Evolutionary conservation across 2,329 filamentous ascomycete species (phyloP), one percentile per base, ranked within the genome.

Genomic region (Chalaropsis thielavioides): DNA sequence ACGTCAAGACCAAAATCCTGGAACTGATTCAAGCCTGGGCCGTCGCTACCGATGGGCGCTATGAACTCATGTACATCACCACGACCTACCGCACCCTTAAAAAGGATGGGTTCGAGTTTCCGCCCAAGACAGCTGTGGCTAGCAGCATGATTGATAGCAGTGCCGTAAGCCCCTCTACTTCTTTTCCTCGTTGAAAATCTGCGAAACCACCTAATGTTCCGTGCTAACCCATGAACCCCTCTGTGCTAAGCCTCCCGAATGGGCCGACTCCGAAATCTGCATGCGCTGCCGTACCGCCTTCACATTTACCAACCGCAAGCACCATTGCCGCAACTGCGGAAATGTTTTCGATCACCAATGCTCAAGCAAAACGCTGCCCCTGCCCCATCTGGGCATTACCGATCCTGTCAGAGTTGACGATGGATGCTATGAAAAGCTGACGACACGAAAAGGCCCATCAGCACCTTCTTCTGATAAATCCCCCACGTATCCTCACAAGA

Each of bases 61-160:
- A 86, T 73, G 90, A 94, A 67, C 78, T 96, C 19, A 82, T 81
- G 65, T 97, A 99, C 74, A 88, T 99, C 67, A 85, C 86, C 56
- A 90, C 96, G 71, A 89, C 92, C 15, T 99, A 97, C 76, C 84
- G 80, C 69, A 85, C 80, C 38, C 76, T 99, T 68, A 90, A 95
- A 74, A 81, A 81, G 66, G 94, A 97, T 24, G 62, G 46, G 2
- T 95, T 88, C 74, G 83, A 84, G 65, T 99, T 99, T 69, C 94
- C 94, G 1, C 94, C 94, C 3, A 89, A 86, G 71, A 84, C 86
- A 49, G 85, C 89, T 31, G 88, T 99, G 56, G 83, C 92, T n/a
- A 95, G 90, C 76, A 96, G 88, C 75, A 99, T 99, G 92, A 84
- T 97, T 69, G 92, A 99, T 73, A 96, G 91, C 73, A 96, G 87